Conservation (phyloP, 1,139 yeast genomes). For the Lodderomyces margitis region DNA sequence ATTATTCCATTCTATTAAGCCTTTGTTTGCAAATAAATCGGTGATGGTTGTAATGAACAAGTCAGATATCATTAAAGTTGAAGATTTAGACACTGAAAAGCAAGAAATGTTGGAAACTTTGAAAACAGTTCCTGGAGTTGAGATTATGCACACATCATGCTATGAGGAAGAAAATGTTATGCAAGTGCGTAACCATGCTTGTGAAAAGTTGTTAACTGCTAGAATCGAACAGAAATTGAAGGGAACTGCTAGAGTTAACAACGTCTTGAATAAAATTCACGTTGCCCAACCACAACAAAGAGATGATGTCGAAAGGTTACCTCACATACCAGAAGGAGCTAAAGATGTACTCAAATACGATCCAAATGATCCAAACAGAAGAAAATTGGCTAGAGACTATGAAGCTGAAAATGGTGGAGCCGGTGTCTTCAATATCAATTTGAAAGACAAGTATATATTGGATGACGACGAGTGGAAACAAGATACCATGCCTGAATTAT, state of each 20-base stretch:
- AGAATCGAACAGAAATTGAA: conserved; percentile 96
- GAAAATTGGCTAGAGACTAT: conserved; percentile 78
- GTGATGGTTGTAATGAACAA: conserved; percentile 95
- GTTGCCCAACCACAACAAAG: conserved; percentile 88
- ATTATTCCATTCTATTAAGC: conserved; percentile 93
- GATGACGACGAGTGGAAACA: conserved; percentile 98
- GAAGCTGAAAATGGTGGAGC: conserved; percentile 98
- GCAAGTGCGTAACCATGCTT: conserved; percentile 95
- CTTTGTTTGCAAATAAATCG: conserved; percentile 93
- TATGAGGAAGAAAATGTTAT: conserved; percentile 92
- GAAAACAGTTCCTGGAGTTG: conserved; percentile 71
- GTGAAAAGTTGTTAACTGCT: conserved; percentile 92
- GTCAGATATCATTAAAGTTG: conserved; percentile 82
- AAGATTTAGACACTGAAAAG: conserved; percentile 76
- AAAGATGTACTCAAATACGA: conserved; percentile 64
- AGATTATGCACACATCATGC: conserved; percentile 90
- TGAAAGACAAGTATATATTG: conserved; percentile 84
- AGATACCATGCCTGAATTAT: conserved; percentile 93
- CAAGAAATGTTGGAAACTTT: conserved; percentile 69
- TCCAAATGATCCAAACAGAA: conserved; percentile 76
- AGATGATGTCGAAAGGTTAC: conserved; percentile 79
- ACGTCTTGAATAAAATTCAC: conserved; percentile 91
- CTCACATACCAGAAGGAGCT: conserved; percentile 78
- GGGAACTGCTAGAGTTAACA: conserved; percentile 85
- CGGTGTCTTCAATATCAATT: conserved; percentile 91